Conservation (phyloP, 306 rosid genomes). For the Prinsepia uniflora region DNA sequence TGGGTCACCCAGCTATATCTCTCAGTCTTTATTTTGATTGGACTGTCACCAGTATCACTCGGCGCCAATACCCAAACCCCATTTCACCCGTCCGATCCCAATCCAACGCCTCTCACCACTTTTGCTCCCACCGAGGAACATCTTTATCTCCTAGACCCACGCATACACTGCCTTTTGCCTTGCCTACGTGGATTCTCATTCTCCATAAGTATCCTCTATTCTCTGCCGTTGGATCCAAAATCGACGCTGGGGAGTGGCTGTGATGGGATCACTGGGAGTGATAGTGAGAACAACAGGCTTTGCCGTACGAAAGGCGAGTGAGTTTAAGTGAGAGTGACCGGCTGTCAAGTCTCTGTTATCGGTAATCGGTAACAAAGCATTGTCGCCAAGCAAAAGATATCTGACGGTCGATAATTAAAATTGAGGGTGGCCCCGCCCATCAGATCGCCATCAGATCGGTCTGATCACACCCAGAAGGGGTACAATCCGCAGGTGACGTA, state of each 20-base stretch:
- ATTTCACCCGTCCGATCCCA: conserved; percentile 3
- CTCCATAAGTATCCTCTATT: neutral
- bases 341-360: conserved; percentile 13
- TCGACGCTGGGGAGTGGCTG: neutral
- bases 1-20: conserved; percentile 33
- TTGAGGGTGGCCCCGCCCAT: neutral
- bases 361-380: conserved; percentile 28
- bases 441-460: neutral
- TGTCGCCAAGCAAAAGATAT: conserved; percentile 33
- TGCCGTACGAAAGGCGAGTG: neutral
- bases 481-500: conserved; percentile 39
- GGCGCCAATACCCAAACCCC: neutral
- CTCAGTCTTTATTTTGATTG: conserved; percentile 29
- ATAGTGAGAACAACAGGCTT: neutral
- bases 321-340: neutral
- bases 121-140: conserved; percentile 17
- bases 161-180: conserved; percentile 17
- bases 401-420: conserved; percentile 27
- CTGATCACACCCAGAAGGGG: neutral
- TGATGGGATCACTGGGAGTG: conserved; percentile 1
- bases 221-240: conserved; percentile 10
- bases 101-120: conserved; percentile 8
- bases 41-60: conserved; percentile 19
- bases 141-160: conserved; percentile 4
- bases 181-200: neutral